These are phyloP conservation scores for Conticribra weissflogii DNA, from an alignment of 108 stramenopile genomes.

Conservation along the genomic window DNA sequence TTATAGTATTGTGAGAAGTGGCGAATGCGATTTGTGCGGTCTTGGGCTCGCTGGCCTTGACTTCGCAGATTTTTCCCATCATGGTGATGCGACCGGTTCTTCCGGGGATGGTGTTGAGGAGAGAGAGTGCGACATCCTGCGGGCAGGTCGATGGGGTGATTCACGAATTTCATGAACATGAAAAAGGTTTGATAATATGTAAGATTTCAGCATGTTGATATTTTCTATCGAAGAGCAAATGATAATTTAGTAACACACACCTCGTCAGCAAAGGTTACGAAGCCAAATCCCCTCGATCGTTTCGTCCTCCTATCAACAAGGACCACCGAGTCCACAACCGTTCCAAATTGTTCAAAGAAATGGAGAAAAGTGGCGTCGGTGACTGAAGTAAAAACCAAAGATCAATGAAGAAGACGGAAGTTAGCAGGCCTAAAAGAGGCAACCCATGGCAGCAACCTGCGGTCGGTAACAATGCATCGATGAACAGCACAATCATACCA, in stretches of 20 bases:
- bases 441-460: background rate
- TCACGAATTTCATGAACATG: too few species aligned
- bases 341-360: constrained; percentile 80
- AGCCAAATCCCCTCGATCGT: constrained; percentile 91
- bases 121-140: constrained; percentile 39
- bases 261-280: constrained; percentile 82
- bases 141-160: too few species aligned
- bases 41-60: constrained; percentile 72
- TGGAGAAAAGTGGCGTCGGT: constrained; percentile 63
- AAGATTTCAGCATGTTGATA: too few species aligned
- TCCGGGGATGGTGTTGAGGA: constrained; percentile 43
- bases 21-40: constrained; percentile 24
- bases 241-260: constrained; percentile 26
- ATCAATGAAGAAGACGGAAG: background rate
- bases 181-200: too few species aligned
- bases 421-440: background rate
- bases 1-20: background rate
- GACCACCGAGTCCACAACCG: constrained; percentile 73
- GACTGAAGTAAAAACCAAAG: constrained; percentile 31
- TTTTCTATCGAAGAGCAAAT: background rate
- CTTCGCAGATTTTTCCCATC: constrained; percentile 69
- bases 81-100: constrained; percentile 59
- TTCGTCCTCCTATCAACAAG: constrained; percentile 79
- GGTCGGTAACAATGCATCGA: background rate
- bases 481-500: constrained; percentile 41